Evolutionary conservation across 2,329 filamentous ascomycete species (phyloP), one percentile per base, ranked within the genome.

Genomic region (Aspergillus viridinutans): DNA sequence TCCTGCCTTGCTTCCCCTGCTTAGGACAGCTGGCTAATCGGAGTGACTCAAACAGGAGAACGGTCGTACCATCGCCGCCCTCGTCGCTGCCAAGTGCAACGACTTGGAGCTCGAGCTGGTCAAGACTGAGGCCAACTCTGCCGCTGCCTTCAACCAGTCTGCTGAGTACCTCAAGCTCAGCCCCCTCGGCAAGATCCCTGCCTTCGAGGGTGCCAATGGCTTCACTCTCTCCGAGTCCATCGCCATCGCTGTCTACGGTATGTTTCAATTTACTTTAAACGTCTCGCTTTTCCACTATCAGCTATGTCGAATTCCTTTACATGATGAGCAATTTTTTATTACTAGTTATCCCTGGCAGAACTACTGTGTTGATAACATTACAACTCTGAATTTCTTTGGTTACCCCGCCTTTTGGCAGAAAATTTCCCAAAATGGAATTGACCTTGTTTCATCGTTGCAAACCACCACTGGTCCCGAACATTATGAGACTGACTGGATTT

Each of bases 311-410:
- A 52, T 50, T 53, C 38, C 26, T 61, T 66, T 68, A 64, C 68
- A 79, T 86, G 83, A 91, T 90, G 90, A 93, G 85, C 87, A 89
- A 83, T 82, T 80, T 82, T 80, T 85, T 83, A 87, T 82, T 75
- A 73, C 73, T 89, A 94, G 91, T 96, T 96, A 96, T 96, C 91
- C 93, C 93, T 97, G 90, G 90, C 93, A 94, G 90, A 97, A 95
- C 78, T 80, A 80, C 75, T 79, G 77, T 97, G 92, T 96, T 92
- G 92, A 96, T 85, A 72, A 71, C 58, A 38, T 21, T 66, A 62
- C 85, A 82, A 78, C 82, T 88, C 91, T 93, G 86, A 90, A 88
- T 57, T 58, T 53, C 35, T 51, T 50, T 91, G 88, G 92, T 79
- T 75, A 75, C 69, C 66, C 66, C 61, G 61, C 67, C 63, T 64